Base-by-base conservation (phyloP, 345 rosid species). In the Eucalyptus pauciflora region DNA sequence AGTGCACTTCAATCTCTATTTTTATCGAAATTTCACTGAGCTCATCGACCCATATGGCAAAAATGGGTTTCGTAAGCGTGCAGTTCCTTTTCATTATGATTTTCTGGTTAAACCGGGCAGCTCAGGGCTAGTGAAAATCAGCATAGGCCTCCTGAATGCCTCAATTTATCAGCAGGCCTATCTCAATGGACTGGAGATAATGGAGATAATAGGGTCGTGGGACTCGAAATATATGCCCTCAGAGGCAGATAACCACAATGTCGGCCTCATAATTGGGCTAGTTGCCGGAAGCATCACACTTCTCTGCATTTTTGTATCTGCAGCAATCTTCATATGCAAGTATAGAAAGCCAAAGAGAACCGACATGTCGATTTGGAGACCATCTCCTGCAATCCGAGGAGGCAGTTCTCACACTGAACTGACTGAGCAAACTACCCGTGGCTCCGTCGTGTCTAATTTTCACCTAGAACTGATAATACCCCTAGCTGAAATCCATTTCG, bases 151-250 rank as follows among this genome's bases (percentile, higher is more conserved):
- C 33, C 27, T 86, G 3, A 17, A 5, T 4, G 86, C 45, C 81
- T 71, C 81, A 48, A 52, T 18, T 1, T 0, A 0, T 1, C 15
- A 3, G 14, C 12, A 3, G 83, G 94, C 96, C 29, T 91, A 93
- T 76, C 90, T 95, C 76, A 93, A 94, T 87, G 96, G 96, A 20
- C 88, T 95, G 83, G 96, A 94, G 94, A 92, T 95, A 14, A 90
- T 95, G 94, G 91, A 91, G 91, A 89, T 95, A 46, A 41, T 92
- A 52, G 90, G 86, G 88, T 31, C 52, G 41, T 87, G 91, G 49
- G 88, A 86, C 67, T 76, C 83, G 41, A 81, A 15, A 33, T 69
- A 48, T 46, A n/a, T 79, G 22, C 51, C 88, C 86, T n/a, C 22
- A n/a, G 22, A 24, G 43, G 80, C 4, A 20, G 25, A 85, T 24